Base-by-base conservation (phyloP, 345 rosid species). In the Eucalyptus lansdowneana region DNA sequence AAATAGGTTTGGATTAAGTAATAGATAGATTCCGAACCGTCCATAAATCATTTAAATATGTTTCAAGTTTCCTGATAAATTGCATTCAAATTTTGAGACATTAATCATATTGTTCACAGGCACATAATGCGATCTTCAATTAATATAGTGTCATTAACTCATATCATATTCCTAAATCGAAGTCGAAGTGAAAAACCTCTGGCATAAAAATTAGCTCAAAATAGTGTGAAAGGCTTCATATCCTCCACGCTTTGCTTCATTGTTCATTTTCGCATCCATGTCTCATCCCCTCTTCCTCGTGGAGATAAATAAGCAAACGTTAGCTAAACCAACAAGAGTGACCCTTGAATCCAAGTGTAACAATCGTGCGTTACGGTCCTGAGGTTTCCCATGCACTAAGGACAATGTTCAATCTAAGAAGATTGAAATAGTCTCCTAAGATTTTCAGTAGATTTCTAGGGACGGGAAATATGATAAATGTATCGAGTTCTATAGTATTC, bases 1-100 rank as follows among this genome's bases (percentile, higher is more conserved):
- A 53, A 21, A 2, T 0, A 0, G 2, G 3, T 10, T 56, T 56
- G 0, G 29, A 11, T 24, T 56, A 56, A 54, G 2, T 54, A n/a
- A 54, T 54, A 8, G 0, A 54, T 0, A 22, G 3, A 54, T 54
- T 19, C 0, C 1, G 0, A 54, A 12, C 0, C 1, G 1, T 22
- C 3, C 6, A 54, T 22, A 54, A 54, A 22, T 54, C 2, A 21
- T 21, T 54, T 4, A 54, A 21, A 24, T 9, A 24, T 22, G 1
- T 56, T 56, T 56, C 2, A 24, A 56, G 1, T 53, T 53, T 56
- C 3, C 0, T 56, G 0, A 56, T 24, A 3, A 56, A 24, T 24
- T 56, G 29, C 13, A 10, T 56, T 56, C 3, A 10, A 56, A 24
- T 56, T 24, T 56, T 56, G 29, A 24, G 62, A 11, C 29, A 56